Conservation (phyloP, 2,329 filamentous ascomycete species). For the Aspergillus sp. region DNA sequence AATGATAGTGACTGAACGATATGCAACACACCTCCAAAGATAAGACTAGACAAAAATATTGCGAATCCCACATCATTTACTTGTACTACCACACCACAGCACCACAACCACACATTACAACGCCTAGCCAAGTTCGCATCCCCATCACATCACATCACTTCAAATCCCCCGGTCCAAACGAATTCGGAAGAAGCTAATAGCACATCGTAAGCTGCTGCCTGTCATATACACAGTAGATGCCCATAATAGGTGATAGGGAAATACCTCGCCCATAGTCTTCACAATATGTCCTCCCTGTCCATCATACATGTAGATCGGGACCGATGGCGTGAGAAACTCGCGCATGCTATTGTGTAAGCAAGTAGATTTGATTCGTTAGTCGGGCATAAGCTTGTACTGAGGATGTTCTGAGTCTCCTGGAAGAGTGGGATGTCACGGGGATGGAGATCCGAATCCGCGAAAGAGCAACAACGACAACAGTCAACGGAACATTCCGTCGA, state of each 20-base stretch:
- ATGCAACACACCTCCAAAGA: no score
- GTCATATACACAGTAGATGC: not conserved
- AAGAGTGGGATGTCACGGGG: not conserved
- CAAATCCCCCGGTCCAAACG: constrained; percentile 59
- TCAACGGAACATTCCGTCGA: no score
- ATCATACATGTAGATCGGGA: constrained; percentile 89
- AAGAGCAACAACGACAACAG: not conserved
- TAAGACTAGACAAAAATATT: no score
- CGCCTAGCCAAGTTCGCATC: not conserved
- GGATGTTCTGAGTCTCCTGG: no score
- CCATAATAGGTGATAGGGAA: not conserved
- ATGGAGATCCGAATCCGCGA: not conserved
- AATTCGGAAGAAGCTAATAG: constrained; percentile 57
- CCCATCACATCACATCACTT: constrained; percentile 9
- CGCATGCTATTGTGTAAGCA: constrained; percentile 47
- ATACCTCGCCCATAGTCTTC: constrained; percentile 35
- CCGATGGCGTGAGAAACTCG: constrained; percentile 63
- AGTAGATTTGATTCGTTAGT: constrained; percentile 5
- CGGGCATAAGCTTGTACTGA: no score
- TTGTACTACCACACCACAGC: not conserved
- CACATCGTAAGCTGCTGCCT: not conserved
- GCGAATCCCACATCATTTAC: not conserved
- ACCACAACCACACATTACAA: not conserved
- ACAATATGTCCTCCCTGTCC: constrained; percentile 58
- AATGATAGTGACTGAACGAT: no score